phyloP scores from a whole-genome alignment of 768 basidiomycete species.

The Leucosporidium creatinivorum region DNA sequence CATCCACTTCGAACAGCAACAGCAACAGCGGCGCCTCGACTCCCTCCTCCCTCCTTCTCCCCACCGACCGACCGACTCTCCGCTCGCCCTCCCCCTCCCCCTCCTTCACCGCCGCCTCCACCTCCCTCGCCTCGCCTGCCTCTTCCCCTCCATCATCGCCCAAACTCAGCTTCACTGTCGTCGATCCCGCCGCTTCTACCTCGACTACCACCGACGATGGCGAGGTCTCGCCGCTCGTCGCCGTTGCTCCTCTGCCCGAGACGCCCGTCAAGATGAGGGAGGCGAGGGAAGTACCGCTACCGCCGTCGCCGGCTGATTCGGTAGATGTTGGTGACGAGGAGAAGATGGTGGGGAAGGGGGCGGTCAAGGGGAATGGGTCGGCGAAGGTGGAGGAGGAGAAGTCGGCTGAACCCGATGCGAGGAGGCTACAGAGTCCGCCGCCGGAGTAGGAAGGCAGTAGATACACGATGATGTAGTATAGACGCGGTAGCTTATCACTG shows the following conservation, averaged over 20 bases:
- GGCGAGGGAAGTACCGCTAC: neutral
- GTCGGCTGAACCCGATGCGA: neutral
- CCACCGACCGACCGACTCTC: neutral
- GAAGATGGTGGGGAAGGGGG: neutral
- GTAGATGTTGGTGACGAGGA: neutral
- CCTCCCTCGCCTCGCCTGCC: neutral
- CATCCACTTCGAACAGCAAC: no score
- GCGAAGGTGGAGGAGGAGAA: neutral
- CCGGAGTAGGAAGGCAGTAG: neutral
- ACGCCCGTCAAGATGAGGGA: neutral
- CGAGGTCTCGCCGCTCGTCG: no score
- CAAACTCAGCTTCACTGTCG: neutral
- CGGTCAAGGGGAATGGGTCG: neutral
- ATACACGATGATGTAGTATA: neutral
- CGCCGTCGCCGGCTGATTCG: neutral
- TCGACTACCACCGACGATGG: no score
- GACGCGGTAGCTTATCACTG: no score
- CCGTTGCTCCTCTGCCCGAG: no score
- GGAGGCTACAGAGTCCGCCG: neutral
- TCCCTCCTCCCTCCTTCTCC: neutral
- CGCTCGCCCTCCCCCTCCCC: neutral
- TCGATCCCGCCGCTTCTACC: no score
- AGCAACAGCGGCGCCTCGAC: neutral
- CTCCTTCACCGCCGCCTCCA: neutral
- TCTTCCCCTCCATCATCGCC: neutral